These are phyloP conservation scores for Cladosporium oxysporum DNA, from an alignment of 2,329 filamentous ascomycete species.

Conservation along the genomic window DNA sequence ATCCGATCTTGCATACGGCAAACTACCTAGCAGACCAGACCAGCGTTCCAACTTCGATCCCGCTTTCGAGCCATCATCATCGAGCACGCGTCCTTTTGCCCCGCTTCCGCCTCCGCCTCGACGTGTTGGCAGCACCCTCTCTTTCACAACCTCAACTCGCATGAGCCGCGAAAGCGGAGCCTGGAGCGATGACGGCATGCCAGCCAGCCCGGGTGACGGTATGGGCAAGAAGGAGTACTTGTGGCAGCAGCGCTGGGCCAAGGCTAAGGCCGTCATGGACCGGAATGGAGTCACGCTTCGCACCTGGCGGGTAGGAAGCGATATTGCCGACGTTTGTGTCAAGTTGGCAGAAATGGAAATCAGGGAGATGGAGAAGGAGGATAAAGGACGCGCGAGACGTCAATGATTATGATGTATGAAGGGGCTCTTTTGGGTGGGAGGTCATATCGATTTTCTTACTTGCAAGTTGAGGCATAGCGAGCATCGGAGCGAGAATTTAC, in stretches of 20 bases:
- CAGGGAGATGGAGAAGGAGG: slow-evolving; percentile 40
- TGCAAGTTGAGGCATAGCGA: background rate
- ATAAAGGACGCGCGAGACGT: background rate
- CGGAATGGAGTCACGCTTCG: slow-evolving; percentile 66
- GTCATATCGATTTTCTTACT: background rate
- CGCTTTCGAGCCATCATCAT: slow-evolving; percentile 8
- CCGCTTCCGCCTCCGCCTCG: slow-evolving; percentile 18
- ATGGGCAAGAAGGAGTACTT: slow-evolving; percentile 70
- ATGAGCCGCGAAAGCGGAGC: slow-evolving; percentile 30
- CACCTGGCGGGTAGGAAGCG: slow-evolving; percentile 71
- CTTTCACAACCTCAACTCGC: slow-evolving; percentile 21
- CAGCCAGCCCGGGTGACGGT: slow-evolving; percentile 34
- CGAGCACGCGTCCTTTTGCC: slow-evolving; percentile 21
- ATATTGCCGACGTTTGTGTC: slow-evolving; percentile 67
- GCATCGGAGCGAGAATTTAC: background rate
- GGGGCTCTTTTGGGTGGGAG: background rate
- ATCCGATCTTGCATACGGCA: slow-evolving; percentile 19
- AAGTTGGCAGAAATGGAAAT: slow-evolving; percentile 62
- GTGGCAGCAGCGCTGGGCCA: slow-evolving; percentile 68
- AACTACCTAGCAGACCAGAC: background rate
- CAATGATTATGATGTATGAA: slow-evolving; percentile 3
- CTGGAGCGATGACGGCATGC: slow-evolving; percentile 31
- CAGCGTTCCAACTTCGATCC: slow-evolving; percentile 10
- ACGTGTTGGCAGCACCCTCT: slow-evolving; percentile 12
- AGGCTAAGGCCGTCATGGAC: slow-evolving; percentile 66